phyloP scores from a whole-genome alignment of 179 eudicot genomes.

The Patellifolia procumbens region DNA sequence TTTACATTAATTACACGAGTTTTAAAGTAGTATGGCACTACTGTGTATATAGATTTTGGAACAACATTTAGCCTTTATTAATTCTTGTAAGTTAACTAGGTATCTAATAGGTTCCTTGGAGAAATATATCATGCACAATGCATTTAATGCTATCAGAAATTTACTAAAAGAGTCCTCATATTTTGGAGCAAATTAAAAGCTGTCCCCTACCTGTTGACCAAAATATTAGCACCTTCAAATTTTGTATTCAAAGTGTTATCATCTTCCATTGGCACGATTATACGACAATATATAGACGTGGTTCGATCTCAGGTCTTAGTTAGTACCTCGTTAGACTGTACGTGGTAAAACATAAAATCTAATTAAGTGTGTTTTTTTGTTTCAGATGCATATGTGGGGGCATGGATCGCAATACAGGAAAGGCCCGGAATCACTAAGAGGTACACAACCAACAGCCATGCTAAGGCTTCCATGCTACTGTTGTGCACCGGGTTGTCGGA shows the following conservation, averaged over 20 bases:
- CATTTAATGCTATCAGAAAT: neutral
- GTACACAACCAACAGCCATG: slow-evolving; percentile 42
- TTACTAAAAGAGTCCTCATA: neutral
- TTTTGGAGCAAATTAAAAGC: slow-evolving; percentile 2
- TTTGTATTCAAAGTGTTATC: neutral
- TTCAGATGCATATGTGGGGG: slow-evolving; percentile 51
- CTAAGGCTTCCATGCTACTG: slow-evolving; percentile 41
- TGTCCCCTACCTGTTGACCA: slow-evolving; percentile 9
- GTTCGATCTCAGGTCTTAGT: too few relatives aligned
- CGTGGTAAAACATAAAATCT: too few relatives aligned
- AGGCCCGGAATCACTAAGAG: slow-evolving; percentile 39
- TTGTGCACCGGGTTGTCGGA: slow-evolving; percentile 38
- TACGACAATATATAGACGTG: neutral
- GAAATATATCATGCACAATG: neutral
- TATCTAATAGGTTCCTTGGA: slow-evolving; percentile 5
- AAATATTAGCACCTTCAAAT: neutral
- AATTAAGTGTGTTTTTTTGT: neutral
- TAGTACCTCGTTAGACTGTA: too few relatives aligned
- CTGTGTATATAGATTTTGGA: neutral
- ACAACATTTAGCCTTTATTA: slow-evolving; percentile 18
- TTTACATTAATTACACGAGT: slow-evolving; percentile 1
- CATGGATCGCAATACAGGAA: slow-evolving; percentile 46
- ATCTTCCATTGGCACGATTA: neutral
- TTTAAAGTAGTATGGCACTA: slow-evolving; percentile 7
- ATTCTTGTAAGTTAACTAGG: slow-evolving; percentile 16